Conservation (phyloP, 2,329 filamentous ascomycete species). For the Colletotrichum paranaense region DNA sequence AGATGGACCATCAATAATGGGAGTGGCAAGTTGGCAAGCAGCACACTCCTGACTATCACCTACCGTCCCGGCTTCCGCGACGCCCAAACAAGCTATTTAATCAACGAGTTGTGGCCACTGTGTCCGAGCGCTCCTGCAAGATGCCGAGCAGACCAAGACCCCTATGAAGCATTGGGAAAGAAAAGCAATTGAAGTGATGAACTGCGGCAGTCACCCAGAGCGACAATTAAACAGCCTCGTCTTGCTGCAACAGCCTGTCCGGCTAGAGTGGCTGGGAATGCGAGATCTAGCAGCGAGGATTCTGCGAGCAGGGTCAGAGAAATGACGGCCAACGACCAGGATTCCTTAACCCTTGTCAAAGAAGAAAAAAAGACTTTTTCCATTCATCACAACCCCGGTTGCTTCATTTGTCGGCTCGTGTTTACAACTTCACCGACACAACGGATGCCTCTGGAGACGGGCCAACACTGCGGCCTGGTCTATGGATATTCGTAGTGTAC, state of each 20-base stretch:
- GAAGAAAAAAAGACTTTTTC: constrained; percentile 13
- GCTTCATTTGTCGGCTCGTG: constrained; percentile 34
- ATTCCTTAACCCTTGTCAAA: constrained; percentile 2
- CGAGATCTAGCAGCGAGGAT: background rate
- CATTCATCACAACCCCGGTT: constrained; percentile 24
- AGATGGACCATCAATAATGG: constrained; percentile 28
- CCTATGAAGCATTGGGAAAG: background rate
- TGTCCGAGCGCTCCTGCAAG: constrained; percentile 23
- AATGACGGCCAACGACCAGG: constrained; percentile 17
- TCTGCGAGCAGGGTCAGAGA: background rate
- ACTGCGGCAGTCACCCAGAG: background rate
- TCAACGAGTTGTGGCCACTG: background rate
- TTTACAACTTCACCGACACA: constrained; percentile 29
- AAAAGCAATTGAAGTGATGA: background rate
- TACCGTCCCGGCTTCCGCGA: constrained; percentile 32
- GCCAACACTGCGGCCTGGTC: constrained; percentile 14
- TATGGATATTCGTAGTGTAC: background rate
- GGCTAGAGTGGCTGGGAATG: background rate
- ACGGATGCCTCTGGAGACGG: constrained; percentile 30
- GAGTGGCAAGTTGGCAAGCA: constrained; percentile 27
- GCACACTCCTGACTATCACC: constrained; percentile 26
- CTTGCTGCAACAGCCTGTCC: background rate
- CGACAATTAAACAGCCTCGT: background rate
- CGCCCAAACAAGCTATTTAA: constrained; percentile 13
- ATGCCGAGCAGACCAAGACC: constrained; percentile 1